Percentiles rank a stretch among this genome's conserved stretches.
phyloP scores from a whole-genome alignment of 352 stramenopile species.

The Salisapilia sapeloensis region DNA sequence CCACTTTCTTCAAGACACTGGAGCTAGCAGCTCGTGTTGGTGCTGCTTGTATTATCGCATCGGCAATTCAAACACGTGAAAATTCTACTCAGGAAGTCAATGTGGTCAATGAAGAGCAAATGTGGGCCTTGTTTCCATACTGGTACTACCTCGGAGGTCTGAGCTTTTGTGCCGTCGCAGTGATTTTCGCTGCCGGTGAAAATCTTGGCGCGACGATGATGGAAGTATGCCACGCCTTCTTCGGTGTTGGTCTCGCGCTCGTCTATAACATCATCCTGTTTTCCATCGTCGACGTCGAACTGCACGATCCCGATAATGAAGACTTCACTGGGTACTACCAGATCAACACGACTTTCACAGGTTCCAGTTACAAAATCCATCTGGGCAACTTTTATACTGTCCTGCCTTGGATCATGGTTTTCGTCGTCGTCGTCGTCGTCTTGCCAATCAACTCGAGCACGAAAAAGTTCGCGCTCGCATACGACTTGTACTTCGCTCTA shows the following conservation, averaged over 20 bases:
- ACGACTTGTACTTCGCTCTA: constrained; percentile 8
- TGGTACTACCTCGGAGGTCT: constrained; percentile 8
- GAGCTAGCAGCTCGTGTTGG: too few species aligned
- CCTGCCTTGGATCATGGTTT: constrained; percentile 6
- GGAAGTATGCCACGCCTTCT: constrained; percentile 6
- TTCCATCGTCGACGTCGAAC: constrained; percentile 1
- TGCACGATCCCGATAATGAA: constrained; percentile 1
- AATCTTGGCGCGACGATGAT: constrained; percentile 7
- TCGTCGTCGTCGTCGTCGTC: constrained; percentile 3
- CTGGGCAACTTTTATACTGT: constrained; percentile 5
- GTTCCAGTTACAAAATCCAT: constrained; percentile 5
- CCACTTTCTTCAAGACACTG: too few species aligned
- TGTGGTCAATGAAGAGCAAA: constrained; percentile 1
- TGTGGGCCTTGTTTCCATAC: constrained; percentile 7
- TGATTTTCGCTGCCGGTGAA: constrained; percentile 5
- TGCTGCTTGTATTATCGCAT: too few species aligned
- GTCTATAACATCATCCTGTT: constrained; percentile 8
- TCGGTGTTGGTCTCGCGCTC: constrained; percentile 5
- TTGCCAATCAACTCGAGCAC: constrained; percentile 7
- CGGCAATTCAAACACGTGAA: constrained; percentile 5
- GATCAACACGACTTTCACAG: constrained; percentile 4
- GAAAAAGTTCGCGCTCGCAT: constrained; percentile 7
- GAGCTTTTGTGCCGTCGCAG: constrained; percentile 5
- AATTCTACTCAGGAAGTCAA: too few species aligned
- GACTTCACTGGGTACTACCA: constrained; percentile 1